A percentile compares a stretch with the other conserved stretches of the same genome.
These are phyloP conservation scores for Passiflora organensis DNA, from an alignment of 345 rosid species.

Conservation along the genomic window DNA sequence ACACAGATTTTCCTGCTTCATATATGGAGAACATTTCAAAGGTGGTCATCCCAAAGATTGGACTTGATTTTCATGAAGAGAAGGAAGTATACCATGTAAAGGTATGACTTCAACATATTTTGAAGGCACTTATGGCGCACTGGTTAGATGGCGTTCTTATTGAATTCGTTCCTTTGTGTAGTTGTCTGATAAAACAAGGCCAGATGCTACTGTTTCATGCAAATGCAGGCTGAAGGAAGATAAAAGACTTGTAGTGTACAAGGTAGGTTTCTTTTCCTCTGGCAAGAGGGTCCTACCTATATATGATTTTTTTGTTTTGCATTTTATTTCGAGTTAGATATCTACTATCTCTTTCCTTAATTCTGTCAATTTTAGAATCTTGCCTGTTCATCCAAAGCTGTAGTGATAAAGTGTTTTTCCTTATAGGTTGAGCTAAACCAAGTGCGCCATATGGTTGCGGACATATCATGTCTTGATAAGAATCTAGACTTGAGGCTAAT, in stretches of 20 bases:
- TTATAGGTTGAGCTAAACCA: constrained; percentile 42
- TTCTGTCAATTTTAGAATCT: too few relatives aligned
- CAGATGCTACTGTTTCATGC: constrained; percentile 38
- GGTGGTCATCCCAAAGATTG: constrained; percentile 35
- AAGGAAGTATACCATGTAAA: constrained; percentile 50
- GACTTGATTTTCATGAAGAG: constrained; percentile 25
- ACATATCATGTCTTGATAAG: constrained; percentile 54
- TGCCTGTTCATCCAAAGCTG: constrained; percentile 3
- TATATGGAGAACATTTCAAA: constrained; percentile 28
- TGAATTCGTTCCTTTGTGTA: constrained; percentile 13
- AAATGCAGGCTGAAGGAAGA: constrained; percentile 44
- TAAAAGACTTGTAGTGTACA: constrained; percentile 42
- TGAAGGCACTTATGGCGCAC: neutral
- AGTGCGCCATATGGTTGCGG: constrained; percentile 46
- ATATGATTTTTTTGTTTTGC: neutral
- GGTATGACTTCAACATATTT: constrained; percentile 29
- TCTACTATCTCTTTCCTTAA: too few relatives aligned
- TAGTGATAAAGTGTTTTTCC: constrained; percentile 1
- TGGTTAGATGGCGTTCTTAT: too few relatives aligned
- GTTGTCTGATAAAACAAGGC: constrained; percentile 34
- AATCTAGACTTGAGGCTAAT: constrained; percentile 63
- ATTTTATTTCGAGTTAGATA: neutral
- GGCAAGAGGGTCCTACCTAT: too few relatives aligned
- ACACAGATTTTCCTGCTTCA: constrained; percentile 37
- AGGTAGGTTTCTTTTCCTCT: constrained; percentile 52